phyloP scores from a whole-genome alignment of 805 yeast species.

The Jamesozyma gamospora region DNA sequence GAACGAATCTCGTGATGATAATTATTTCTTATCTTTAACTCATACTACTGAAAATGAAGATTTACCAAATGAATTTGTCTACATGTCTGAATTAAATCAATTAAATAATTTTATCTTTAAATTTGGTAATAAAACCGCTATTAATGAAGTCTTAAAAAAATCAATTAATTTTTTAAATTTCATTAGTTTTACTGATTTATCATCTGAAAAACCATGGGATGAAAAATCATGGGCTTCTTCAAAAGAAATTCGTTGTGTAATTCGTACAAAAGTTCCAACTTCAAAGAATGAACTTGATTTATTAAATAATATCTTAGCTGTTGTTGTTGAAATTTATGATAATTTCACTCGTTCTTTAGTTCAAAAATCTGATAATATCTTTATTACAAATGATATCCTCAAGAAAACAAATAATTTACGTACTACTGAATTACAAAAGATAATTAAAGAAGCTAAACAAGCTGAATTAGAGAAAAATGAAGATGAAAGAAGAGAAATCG shows the following conservation, averaged over 20 bases:
- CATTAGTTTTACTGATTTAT: conserved; percentile 78
- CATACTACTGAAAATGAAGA: conserved; percentile 63
- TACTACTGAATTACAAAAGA: conserved; percentile 58
- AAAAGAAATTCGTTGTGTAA: conserved; percentile 40
- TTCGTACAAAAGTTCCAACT: conserved; percentile 46
- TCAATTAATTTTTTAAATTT: conserved; percentile 45
- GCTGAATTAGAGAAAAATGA: conserved; percentile 57
- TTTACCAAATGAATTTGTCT: conserved; percentile 67
- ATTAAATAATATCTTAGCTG: conserved; percentile 40
- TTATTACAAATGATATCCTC: conserved; percentile 63
- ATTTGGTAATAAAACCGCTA: conserved; percentile 6
- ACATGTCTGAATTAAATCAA: conserved; percentile 84
- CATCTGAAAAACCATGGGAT: conserved; percentile 56
- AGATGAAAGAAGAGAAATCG: conserved; percentile 60
- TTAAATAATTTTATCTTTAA: conserved; percentile 48
- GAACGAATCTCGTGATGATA: conserved; percentile 63
- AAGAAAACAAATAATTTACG: conserved; percentile 73
- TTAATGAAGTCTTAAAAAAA: conserved; percentile 35
- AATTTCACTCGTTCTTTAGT: conserved; percentile 34
- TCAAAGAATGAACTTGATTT: conserved; percentile 41
- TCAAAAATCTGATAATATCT: conserved; percentile 34
- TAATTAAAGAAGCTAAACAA: conserved; percentile 59
- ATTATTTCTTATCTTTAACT: conserved; percentile 78
- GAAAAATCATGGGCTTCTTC: conserved; percentile 45
- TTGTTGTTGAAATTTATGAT: conserved; percentile 53